Evolutionary conservation across 176 grass and related monocot species (phyloP), one percentile per base, ranked within the genome.

Genomic region (Cenchrus fungigraminus): DNA sequence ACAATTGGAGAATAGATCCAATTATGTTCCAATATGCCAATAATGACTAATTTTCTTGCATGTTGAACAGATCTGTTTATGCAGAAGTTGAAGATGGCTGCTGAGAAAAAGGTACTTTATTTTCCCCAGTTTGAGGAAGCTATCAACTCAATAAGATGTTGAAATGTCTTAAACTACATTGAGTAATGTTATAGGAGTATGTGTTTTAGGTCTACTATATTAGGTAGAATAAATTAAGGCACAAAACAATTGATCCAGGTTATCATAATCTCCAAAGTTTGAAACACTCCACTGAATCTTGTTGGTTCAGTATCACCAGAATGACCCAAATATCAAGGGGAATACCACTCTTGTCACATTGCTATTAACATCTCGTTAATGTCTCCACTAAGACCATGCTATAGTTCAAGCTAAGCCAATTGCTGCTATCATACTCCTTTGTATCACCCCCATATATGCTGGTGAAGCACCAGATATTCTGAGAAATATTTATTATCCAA

Each of bases 1-100:
- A 74, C 12, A 69, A 45, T 12, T 56, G 47, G 13, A 85, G 1
- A 84, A 73, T 72, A 83, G 3, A 53, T 57, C 49, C 71, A 70
- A 6, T 60, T 76, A 47, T 71, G 32, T 68, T 46, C n/a, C 25
- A 53, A 8, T 60, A 76, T 81, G 4, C 63, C 64, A 46, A 72
- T 84, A 65, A 57, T 86, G 74, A 68, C 57, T 71, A 45, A 46
- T 77, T 65, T 74, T 80, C n/a, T 87, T 79, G 25, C 40, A 9
- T 51, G 43, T 49, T 89, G 76, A 37, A 63, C 91, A 98, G 96
- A 87, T 84, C 7, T 53, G 65, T 98, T 95, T 79, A 66, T 92
- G 86, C 74, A 67, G 79, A 98, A 95, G 49, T 60, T 98, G 83
- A 93, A 86, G 91, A 66, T 76, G 73, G 91, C 88, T 81, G 93